These are phyloP conservation scores for Fomitopsis betulina DNA, from an alignment of 1,284 basidiomycete genomes.

Conservation along the genomic window DNA sequence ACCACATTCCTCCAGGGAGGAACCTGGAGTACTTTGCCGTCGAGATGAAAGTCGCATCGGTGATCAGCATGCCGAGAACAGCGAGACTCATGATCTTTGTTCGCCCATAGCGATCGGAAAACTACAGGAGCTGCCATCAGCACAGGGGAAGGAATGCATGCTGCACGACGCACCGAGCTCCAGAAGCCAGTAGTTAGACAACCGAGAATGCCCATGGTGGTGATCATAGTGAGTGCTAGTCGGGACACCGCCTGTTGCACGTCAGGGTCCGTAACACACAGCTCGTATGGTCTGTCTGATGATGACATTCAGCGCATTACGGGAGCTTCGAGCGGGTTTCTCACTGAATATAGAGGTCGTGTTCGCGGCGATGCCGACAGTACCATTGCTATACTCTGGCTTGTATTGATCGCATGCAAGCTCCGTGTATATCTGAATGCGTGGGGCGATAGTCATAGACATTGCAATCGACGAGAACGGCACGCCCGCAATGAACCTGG, in stretches of 20 bases:
- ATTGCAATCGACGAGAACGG: conserved; percentile 51
- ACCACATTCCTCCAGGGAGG: conserved; percentile 80
- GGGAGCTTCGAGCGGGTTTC: conserved; percentile 8
- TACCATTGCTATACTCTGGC: conserved; percentile 16
- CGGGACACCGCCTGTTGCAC: conserved; percentile 72
- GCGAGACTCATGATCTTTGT: conserved; percentile 61
- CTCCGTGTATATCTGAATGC: conserved; percentile 43
- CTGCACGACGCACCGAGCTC: conserved; percentile 52
- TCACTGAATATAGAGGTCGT: conserved; percentile 6
- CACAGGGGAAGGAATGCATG: neutral
- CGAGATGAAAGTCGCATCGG: conserved; percentile 65
- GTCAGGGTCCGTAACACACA: conserved; percentile 66
- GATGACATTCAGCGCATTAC: neutral
- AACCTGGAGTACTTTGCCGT: conserved; percentile 54
- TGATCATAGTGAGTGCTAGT: conserved; percentile 46
- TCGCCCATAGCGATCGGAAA: conserved; percentile 80
- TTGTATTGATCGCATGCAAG: conserved; percentile 26
- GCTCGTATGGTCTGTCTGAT: conserved; percentile 19
- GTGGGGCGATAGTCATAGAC: conserved; percentile 56
- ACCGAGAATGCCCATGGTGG: conserved; percentile 67
- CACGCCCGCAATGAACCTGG: conserved; percentile 51
- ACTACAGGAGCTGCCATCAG: conserved; percentile 29
- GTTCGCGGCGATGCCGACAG: neutral
- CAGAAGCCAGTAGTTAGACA: conserved; percentile 83
- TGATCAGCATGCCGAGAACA: conserved; percentile 58